Percentiles rank a stretch among this genome's conserved stretches.
These are phyloP conservation scores for Inga leiocalycina DNA, from an alignment of 306 rosid genomes.

Conservation along the genomic window DNA sequence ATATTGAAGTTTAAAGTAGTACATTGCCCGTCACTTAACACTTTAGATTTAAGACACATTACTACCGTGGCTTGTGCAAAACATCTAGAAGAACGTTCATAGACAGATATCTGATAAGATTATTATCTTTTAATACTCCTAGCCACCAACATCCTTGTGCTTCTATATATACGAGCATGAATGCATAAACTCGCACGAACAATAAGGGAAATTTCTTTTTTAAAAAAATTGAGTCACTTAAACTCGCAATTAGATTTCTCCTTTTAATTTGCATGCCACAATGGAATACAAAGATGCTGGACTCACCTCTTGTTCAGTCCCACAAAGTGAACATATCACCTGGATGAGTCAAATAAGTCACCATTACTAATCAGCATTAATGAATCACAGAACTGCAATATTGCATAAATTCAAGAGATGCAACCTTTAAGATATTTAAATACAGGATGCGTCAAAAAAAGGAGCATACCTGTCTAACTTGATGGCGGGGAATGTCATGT, in stretches of 20 bases:
- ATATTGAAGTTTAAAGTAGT: neutral
- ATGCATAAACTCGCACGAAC: neutral
- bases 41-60: neutral
- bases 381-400: neutral
- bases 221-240: neutral
- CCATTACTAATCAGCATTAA: slow-evolving; percentile 23
- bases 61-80: neutral
- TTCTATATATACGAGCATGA: neutral
- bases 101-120: neutral
- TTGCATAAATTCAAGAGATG: neutral
- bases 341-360: slow-evolving; percentile 33
- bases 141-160: neutral
- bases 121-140: neutral
- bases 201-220: neutral
- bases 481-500: slow-evolving; percentile 82
- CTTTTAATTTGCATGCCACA: neutral
- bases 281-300: slow-evolving; percentile 2
- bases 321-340: slow-evolving; percentile 86
- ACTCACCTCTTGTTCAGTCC: slow-evolving; percentile 85
- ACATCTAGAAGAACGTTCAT: neutral
- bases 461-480: slow-evolving; percentile 55
- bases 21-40: slow-evolving; percentile 1
- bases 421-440: neutral
- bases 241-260: neutral
- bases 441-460: neutral